Evolutionary conservation across 2,329 filamentous ascomycete genomes (phyloP), one percentile per base, ranked within the genome.

Genomic region (Atkinsonella hypoxylon): DNA sequence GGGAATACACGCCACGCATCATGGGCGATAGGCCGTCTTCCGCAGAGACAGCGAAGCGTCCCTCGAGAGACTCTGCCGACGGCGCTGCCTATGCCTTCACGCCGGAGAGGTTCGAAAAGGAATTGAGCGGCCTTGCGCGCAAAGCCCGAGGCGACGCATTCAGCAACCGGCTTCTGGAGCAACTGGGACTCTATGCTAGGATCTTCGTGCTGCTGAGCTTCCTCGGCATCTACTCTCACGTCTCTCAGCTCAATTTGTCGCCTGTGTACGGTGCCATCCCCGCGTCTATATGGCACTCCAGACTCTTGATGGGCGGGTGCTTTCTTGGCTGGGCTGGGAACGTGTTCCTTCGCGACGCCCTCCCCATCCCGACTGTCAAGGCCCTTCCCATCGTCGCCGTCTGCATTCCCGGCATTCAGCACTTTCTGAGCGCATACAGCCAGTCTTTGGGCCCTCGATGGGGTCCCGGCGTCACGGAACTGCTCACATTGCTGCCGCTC

Each of bases 221-320:
- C 32, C 57, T 68, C 43, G 86, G 82, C 43, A 63, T 83, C 41
- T 81, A 78, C 53, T 83, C 85, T 45, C 81, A 82, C 55, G 78
- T 85, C 52, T 91, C 87, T 1, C 81, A 88, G 62, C 74, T 89
- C 55, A 83, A 79, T 39, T 74, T 97, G 34, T 87, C 89, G 18
- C 93, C 93, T 2, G 85, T 94, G 11, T 97, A 94, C 67, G 93
- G 93, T 48, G 82, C 83, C 15, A 87, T 95, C 38, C 87, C 91
- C 1, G 75, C 89, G 1, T 77, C 79, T 1, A 73, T 84, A 56
- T 85, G 83, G 65, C 91, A 96, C 64, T 70, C 75, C 48, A 77
- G 78, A 62, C 75, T 82, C 53, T 71, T 89, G 55, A 81, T 81
- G 58, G 70, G 78, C 3, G 82, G 80, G 30, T 80, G 82, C 54